Percentiles rank a stretch among this genome's conserved stretches.
Conservation (phyloP, 495 filamentous ascomycete genomes). For the Sporormia fimetaria region DNA sequence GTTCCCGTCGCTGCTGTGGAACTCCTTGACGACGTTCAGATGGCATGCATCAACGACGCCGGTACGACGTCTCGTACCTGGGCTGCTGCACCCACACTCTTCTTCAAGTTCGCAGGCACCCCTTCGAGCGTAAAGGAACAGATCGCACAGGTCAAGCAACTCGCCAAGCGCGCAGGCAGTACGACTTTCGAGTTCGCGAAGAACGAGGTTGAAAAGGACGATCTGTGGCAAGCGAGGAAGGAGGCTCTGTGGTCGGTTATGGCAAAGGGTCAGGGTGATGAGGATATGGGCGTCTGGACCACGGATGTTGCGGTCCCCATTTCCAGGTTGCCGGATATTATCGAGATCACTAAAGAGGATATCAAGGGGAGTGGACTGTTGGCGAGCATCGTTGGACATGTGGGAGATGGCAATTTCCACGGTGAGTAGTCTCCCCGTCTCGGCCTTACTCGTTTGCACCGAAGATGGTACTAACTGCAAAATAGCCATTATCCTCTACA, state of each 20-base stretch:
- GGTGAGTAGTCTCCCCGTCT: conserved; percentile 33
- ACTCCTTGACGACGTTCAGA: conserved; percentile 87
- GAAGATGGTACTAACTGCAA: conserved; percentile 2
- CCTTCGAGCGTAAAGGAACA: conserved; percentile 69
- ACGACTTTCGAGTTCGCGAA: conserved; percentile 70
- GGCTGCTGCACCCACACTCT: conserved; percentile 73
- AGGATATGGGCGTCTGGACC: conserved; percentile 64
- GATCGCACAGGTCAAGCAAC: conserved; percentile 54
- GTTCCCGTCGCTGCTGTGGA: conserved; percentile 83
- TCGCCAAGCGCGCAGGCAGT: conserved; percentile 52
- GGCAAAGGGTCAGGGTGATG: conserved; percentile 42
- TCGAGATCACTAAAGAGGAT: conserved; percentile 67
- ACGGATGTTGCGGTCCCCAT: conserved; percentile 77
- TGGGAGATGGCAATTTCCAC: conserved; percentile 79
- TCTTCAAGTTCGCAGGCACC: conserved; percentile 90
- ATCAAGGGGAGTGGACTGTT: conserved; percentile 54
- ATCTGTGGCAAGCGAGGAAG: conserved; percentile 82
- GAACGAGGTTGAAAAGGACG: conserved; percentile 53
- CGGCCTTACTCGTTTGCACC: neutral
- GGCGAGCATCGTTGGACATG: conserved; percentile 68
- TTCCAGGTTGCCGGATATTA: conserved; percentile 57
- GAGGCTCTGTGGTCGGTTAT: conserved; percentile 72
- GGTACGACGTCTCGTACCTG: conserved; percentile 61
- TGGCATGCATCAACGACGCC: conserved; percentile 78
- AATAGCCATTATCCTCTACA: conserved; percentile 60